Percentiles rank a stretch among this genome's conserved stretches.
These are phyloP conservation scores for Phytophthora ohioensis DNA, from an alignment of 352 stramenopile species.

Conservation along the genomic window DNA sequence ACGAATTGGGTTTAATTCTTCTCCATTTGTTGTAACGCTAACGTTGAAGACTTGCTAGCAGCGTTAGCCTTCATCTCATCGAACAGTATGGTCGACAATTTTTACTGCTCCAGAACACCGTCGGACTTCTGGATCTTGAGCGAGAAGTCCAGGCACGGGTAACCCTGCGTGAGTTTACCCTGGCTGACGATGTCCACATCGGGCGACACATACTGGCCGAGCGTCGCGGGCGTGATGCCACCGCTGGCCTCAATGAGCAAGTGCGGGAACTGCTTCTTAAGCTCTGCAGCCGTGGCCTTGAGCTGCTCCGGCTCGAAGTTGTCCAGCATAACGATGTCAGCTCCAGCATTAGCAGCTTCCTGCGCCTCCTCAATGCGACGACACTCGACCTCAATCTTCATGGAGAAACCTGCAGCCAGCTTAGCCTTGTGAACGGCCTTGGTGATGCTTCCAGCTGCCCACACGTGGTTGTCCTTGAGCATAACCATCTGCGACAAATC, in stretches of 20 bases:
- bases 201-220: constrained; percentile 93
- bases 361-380: constrained; percentile 94
- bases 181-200: constrained; percentile 98
- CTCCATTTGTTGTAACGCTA: constrained; percentile 25
- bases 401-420: constrained; percentile 94
- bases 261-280: constrained; percentile 96
- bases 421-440: constrained; percentile 94
- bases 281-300: constrained; percentile 89
- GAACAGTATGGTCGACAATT: neutral
- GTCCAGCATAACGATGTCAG: constrained; percentile 99
- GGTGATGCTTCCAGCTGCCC: constrained; percentile 95
- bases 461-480: constrained; percentile 99
- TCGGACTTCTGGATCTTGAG: constrained; percentile 96
- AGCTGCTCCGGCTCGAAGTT: constrained; percentile 96
- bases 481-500: constrained; percentile 99
- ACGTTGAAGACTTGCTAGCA: constrained; percentile 7
- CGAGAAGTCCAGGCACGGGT: constrained; percentile 97
- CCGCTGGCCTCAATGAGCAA: constrained; percentile 98
- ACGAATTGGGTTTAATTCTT: constrained; percentile 5
- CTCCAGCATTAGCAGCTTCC: constrained; percentile 87
- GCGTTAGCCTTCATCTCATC: neutral
- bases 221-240: constrained; percentile 96
- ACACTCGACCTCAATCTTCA: constrained; percentile 99
- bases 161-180: constrained; percentile 97
- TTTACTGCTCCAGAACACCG: constrained; percentile 55